A percentile compares a stretch with the other conserved stretches of the same genome.
phyloP scores from a whole-genome alignment of 1,284 basidiomycete species.

The Cystobasidiaceae sp. region DNA sequence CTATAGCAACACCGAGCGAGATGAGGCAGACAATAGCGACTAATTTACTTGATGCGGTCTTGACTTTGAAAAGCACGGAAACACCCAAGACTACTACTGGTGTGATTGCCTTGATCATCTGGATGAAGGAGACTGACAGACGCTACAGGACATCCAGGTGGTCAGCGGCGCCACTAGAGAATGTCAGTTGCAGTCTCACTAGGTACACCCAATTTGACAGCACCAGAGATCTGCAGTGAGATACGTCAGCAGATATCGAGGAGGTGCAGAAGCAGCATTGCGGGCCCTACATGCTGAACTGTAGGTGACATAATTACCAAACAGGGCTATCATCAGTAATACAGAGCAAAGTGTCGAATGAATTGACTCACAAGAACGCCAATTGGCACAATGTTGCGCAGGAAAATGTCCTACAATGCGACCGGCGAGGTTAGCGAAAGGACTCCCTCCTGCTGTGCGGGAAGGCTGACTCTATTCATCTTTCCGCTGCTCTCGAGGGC shows the following conservation, averaged over 20 bases:
- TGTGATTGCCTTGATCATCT: constrained; percentile 45
- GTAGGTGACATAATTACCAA: too few relatives aligned
- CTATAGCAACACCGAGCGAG: constrained; percentile 46
- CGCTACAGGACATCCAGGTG: constrained; percentile 35
- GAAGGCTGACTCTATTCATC: constrained; percentile 62
- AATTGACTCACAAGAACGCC: constrained; percentile 48
- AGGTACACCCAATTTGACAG: constrained; percentile 42
- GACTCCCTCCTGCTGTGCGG: constrained; percentile 51
- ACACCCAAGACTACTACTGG: constrained; percentile 42
- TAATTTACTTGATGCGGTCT: constrained; percentile 13
- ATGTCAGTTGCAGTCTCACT: constrained; percentile 34
- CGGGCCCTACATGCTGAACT: not conserved
- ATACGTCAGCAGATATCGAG: too few relatives aligned
- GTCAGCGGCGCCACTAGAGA: constrained; percentile 40
- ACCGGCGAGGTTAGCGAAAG: not conserved
- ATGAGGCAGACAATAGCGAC: constrained; percentile 46
- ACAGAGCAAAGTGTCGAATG: too few relatives aligned
- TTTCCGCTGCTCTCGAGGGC: constrained; percentile 11
- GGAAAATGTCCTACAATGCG: constrained; percentile 37
- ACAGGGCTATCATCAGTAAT: too few relatives aligned
- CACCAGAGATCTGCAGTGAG: constrained; percentile 35
- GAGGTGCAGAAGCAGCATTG: too few relatives aligned
- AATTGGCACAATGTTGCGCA: constrained; percentile 50
- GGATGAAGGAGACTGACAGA: constrained; percentile 36
- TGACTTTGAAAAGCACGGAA: constrained; percentile 40